A percentile compares a stretch with the other conserved stretches of the same genome.
Conservation (phyloP, 169 alveolate genomes). For the Eimeria praecox region DNA sequence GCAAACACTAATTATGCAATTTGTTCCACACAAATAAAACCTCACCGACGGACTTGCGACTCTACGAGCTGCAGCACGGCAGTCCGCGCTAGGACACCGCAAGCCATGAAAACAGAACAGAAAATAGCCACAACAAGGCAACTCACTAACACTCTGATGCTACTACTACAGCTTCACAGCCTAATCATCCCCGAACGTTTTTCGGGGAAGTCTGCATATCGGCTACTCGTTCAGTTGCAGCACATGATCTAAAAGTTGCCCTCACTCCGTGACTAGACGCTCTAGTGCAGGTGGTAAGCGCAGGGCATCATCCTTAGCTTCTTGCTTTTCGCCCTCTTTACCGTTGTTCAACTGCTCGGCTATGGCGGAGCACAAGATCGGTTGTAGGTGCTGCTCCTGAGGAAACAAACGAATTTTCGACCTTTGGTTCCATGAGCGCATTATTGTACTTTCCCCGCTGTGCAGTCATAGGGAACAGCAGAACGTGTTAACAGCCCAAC, state of each 20-base stretch:
- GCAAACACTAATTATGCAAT: not conserved
- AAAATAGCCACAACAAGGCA: not conserved
- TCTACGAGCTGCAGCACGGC: not conserved
- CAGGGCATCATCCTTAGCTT: not conserved
- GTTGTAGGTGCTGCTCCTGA: slow-evolving; percentile 91
- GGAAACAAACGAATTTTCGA: not conserved
- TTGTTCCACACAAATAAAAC: not conserved
- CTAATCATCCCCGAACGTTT: not conserved
- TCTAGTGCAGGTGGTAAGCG: slow-evolving; percentile 58
- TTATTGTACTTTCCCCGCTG: not conserved
- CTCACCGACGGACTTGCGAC: not conserved
- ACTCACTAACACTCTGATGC: not conserved
- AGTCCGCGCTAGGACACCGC: not conserved
- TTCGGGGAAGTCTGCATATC: not conserved
- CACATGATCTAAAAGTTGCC: not conserved
- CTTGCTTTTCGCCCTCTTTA: not conserved
- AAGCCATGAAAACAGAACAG: not conserved
- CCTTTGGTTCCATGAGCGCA: not conserved
- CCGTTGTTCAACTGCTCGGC: slow-evolving; percentile 53
- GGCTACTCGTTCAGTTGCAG: not conserved
- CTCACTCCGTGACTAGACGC: slow-evolving; percentile 51
- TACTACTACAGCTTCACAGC: not conserved
- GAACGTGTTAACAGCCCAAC: not conserved
- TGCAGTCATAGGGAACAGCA: not conserved
- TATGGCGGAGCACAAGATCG: slow-evolving; percentile 88